A percentile compares a stretch with the other conserved stretches of the same genome.
Conservation (phyloP, 2,329 filamentous ascomycete species). For the Aciculosporium take region DNA sequence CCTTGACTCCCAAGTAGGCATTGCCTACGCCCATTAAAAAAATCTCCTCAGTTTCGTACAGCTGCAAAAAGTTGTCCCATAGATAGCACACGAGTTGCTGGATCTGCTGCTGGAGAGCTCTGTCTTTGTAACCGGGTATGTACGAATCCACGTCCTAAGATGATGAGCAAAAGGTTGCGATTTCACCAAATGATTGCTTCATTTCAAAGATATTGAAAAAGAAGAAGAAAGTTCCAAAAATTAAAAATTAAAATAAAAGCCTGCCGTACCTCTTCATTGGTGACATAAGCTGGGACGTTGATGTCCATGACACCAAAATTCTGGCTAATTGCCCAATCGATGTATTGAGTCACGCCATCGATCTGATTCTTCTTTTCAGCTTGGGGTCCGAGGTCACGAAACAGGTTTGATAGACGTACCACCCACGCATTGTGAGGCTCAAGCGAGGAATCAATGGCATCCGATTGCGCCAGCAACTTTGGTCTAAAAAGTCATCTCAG, state of each 20-base stretch:
- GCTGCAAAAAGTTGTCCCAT: constrained; percentile 94
- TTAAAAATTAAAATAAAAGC: too few relatives aligned
- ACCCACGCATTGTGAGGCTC: constrained; percentile 80
- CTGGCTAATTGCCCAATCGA: constrained; percentile 67
- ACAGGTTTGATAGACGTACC: constrained; percentile 36
- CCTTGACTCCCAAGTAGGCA: constrained; percentile 70
- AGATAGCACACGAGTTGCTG: constrained; percentile 71
- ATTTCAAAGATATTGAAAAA: too few relatives aligned
- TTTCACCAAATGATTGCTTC: not conserved
- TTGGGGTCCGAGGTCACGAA: not conserved
- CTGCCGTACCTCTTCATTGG: constrained; percentile 40
- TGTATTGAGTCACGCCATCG: constrained; percentile 66
- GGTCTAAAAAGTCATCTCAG: constrained; percentile 29
- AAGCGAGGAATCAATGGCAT: constrained; percentile 55
- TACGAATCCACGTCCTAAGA: constrained; percentile 32
- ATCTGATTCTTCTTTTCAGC: constrained; percentile 39
- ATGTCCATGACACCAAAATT: constrained; percentile 80
- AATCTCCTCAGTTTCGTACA: constrained; percentile 56
- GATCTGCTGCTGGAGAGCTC: constrained; percentile 40
- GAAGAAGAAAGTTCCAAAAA: not conserved
- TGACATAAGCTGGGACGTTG: constrained; percentile 71
- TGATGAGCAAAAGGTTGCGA: not conserved
- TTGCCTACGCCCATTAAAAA: constrained; percentile 84
- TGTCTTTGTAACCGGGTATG: constrained; percentile 30
- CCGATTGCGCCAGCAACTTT: constrained; percentile 51